Conservation (phyloP, 2,329 filamentous ascomycete genomes). For the Cladosporium cucumerinum region DNA sequence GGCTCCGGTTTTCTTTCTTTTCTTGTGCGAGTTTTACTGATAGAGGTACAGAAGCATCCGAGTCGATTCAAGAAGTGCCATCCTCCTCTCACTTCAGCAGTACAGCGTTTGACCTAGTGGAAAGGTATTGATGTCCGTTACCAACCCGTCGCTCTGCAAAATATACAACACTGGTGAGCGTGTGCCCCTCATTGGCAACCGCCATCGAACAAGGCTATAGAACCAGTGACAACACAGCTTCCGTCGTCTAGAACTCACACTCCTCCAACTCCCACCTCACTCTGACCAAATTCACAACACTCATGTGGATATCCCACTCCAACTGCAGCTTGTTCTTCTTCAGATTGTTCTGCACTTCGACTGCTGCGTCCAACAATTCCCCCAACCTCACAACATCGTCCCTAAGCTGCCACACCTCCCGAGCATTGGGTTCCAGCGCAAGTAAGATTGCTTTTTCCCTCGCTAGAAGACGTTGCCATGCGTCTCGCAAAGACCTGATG, state of each 20-base stretch:
- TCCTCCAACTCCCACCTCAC: constrained; percentile 10
- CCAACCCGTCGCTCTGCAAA: no score
- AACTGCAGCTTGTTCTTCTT: neutral
- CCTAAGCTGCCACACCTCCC: neutral
- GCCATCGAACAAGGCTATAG: neutral
- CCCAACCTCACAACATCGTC: neutral
- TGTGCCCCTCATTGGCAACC: neutral
- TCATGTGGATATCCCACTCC: constrained; percentile 5
- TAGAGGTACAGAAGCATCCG: neutral
- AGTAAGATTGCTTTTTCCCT: neutral
- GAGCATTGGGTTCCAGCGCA: neutral
- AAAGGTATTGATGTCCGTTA: no score
- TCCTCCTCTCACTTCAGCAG: no score
- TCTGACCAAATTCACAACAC: neutral
- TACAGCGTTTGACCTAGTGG: no score
- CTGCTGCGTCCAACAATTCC: neutral
- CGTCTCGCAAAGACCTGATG: neutral
- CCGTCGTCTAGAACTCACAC: neutral
- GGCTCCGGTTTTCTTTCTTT: neutral
- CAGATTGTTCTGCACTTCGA: neutral
- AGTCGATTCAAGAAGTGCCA: no score
- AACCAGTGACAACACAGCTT: no score
- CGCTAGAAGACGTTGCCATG: neutral
- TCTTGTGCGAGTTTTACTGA: neutral
- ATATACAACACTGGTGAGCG: no score